Evolutionary conservation across 1,139 yeast species (phyloP).

Genomic region (Kodamaea anthophila): DNA sequence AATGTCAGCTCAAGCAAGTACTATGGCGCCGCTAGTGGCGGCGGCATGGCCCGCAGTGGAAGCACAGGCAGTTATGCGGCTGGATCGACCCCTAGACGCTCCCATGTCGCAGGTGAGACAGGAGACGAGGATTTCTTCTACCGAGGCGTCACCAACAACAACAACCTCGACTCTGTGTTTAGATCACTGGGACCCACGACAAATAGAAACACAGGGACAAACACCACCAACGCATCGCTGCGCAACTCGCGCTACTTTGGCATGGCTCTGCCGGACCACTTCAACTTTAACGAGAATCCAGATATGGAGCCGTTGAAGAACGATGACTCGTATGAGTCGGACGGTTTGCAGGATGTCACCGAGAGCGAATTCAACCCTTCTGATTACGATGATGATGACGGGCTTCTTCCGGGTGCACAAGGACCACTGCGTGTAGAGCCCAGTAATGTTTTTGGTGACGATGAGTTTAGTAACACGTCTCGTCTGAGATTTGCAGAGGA

Average conservation of each 20-base stretch:
- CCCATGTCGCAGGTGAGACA: slow-evolving; percentile 6
- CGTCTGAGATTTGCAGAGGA: slow-evolving; percentile 20
- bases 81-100: slow-evolving; percentile 8
- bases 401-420: slow-evolving; percentile 11
- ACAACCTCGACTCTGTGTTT: slow-evolving; percentile 40
- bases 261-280: slow-evolving; percentile 12
- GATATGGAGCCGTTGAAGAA: slow-evolving; percentile 11
- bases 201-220: slow-evolving; percentile 10
- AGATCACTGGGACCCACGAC: slow-evolving; percentile 11
- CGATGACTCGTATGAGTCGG: slow-evolving; percentile 4
- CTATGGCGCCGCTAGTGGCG: slow-evolving; percentile 14
- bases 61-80: slow-evolving; percentile 4
- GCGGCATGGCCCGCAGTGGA: slow-evolving; percentile 7
- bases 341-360: slow-evolving; percentile 5
- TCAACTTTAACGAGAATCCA: slow-evolving; percentile 12
- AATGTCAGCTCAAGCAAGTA: slow-evolving; percentile 14
- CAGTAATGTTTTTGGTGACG: slow-evolving; percentile 10
- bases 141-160: slow-evolving; percentile 42
- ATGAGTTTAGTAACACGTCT: slow-evolving; percentile 17
- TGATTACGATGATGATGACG: slow-evolving; percentile 16
- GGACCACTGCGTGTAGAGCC: slow-evolving; percentile 8
- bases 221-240: slow-evolving; percentile 11
- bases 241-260: slow-evolving; percentile 11
- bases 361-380: slow-evolving; percentile 17
- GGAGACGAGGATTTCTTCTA: slow-evolving; percentile 34